Conservation (phyloP, 306 rosid species). For the Comarum palustre region DNA sequence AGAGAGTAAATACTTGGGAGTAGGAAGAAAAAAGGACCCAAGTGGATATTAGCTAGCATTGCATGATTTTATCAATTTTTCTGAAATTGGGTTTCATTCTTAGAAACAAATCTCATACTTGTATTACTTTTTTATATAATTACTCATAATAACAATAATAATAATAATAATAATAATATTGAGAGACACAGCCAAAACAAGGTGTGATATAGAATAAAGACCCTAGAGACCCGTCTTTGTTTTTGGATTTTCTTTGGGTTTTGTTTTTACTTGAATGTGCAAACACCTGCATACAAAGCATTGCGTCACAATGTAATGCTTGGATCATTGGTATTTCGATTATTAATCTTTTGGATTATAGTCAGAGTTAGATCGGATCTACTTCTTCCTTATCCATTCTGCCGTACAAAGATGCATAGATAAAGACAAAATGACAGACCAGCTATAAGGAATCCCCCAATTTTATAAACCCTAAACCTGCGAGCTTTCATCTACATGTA, state of each 20-base stretch:
- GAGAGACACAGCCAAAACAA: neutral
- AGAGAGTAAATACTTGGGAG: neutral
- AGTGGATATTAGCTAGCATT: too few species aligned
- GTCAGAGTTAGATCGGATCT: constrained; percentile 7
- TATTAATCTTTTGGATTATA: neutral
- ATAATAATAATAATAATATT: too few species aligned
- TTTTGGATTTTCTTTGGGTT: neutral
- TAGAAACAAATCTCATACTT: neutral
- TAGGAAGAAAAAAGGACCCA: neutral
- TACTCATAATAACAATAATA: neutral
- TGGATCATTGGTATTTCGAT: neutral
- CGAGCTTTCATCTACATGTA: neutral
- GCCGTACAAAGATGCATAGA: constrained; percentile 14
- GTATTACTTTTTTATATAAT: neutral
- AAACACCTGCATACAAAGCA: constrained; percentile 14
- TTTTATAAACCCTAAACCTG: constrained; percentile 5
- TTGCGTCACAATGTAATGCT: neutral
- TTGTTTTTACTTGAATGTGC: neutral
- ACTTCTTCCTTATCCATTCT: constrained; percentile 27
- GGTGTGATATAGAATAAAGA: neutral
- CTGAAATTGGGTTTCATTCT: neutral
- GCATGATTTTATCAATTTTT: neutral
- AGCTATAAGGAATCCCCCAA: neutral
- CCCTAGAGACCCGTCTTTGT: neutral
- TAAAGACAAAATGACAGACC: constrained; percentile 22